These are phyloP conservation scores for Pseudohyphozyma bogoriensis DNA, from an alignment of 768 basidiomycete species.

Conservation along the genomic window DNA sequence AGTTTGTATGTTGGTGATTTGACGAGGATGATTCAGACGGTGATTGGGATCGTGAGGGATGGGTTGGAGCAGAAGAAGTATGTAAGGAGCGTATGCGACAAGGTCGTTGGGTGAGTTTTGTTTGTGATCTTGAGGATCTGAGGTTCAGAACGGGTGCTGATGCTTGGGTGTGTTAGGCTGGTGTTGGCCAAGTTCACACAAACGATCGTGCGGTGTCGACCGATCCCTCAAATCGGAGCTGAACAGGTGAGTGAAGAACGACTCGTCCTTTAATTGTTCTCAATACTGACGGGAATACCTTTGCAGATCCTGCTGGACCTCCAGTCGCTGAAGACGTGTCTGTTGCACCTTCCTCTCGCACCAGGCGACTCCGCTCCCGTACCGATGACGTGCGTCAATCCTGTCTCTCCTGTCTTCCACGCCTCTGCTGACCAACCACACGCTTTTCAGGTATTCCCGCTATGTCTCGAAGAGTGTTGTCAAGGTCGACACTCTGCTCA, in stretches of 20 bases:
- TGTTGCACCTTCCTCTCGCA: constrained; percentile 59
- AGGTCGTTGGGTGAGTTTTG: constrained; percentile 64
- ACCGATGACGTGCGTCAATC: constrained; percentile 31
- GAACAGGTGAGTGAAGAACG: constrained; percentile 82
- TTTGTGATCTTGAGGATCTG: not conserved
- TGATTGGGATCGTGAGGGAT: constrained; percentile 65
- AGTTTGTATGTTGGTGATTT: constrained; percentile 73
- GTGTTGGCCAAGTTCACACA: constrained; percentile 80
- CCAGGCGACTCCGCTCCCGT: constrained; percentile 27
- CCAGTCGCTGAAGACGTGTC: constrained; percentile 69
- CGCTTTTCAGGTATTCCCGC: constrained; percentile 59
- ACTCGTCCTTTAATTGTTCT: no score
- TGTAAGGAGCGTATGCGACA: constrained; percentile 79
- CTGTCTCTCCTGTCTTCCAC: constrained; percentile 14
- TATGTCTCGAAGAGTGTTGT: constrained; percentile 70
- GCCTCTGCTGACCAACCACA: not conserved
- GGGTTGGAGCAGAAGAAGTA: constrained; percentile 92
- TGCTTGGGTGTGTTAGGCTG: constrained; percentile 48
- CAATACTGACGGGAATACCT: no score
- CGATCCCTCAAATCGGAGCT: constrained; percentile 82
- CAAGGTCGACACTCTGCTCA: constrained; percentile 79
- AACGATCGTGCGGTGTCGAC: constrained; percentile 76
- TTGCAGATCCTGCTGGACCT: constrained; percentile 79
- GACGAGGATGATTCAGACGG: constrained; percentile 60
- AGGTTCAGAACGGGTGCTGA: not conserved